Conservation (phyloP, 2,329 filamentous ascomycete species). For the Chrysoporthe austroafricana region DNA sequence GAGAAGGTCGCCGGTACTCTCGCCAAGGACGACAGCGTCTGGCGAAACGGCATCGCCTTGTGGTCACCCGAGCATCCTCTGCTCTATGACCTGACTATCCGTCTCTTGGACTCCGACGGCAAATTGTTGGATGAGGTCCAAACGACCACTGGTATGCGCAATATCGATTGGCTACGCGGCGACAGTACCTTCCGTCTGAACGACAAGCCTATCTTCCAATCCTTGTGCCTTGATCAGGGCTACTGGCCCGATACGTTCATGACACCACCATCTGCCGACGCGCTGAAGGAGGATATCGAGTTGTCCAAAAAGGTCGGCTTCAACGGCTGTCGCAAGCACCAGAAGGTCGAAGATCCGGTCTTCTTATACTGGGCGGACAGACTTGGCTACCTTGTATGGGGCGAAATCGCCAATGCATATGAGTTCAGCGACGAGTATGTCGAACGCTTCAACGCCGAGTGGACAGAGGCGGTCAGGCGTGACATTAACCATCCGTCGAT, state of each 20-base stretch:
- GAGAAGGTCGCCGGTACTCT: slow-evolving; percentile 41
- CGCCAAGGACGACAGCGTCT: slow-evolving; percentile 42
- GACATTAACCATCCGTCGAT: slow-evolving; percentile 69
- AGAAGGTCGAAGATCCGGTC: slow-evolving; percentile 64
- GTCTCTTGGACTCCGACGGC: slow-evolving; percentile 49
- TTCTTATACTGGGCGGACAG: slow-evolving; percentile 66
- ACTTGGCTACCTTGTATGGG: slow-evolving; percentile 66
- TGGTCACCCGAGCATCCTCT: slow-evolving; percentile 64
- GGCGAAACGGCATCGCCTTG: slow-evolving; percentile 61
- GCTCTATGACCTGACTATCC: slow-evolving; percentile 59
- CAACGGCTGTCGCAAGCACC: slow-evolving; percentile 68
- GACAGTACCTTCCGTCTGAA: slow-evolving; percentile 65
- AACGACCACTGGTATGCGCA: slow-evolving; percentile 65
- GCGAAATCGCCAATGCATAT: slow-evolving; percentile 68
- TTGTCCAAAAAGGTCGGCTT: slow-evolving; percentile 64
- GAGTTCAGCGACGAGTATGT: slow-evolving; percentile 63
- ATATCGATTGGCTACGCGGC: slow-evolving; percentile 60
- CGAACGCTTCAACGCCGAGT: slow-evolving; percentile 65
- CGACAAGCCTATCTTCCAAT: slow-evolving; percentile 62
- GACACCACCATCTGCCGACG: slow-evolving; percentile 56
- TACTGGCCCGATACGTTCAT: slow-evolving; percentile 66
- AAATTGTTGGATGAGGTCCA: slow-evolving; percentile 57
- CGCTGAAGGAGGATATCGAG: slow-evolving; percentile 56
- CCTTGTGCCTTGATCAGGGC: slow-evolving; percentile 63
- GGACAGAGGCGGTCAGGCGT: slow-evolving; percentile 63